phyloP scores from a whole-genome alignment of 2,329 filamentous ascomycete genomes.

The Exserohilum turcica region DNA sequence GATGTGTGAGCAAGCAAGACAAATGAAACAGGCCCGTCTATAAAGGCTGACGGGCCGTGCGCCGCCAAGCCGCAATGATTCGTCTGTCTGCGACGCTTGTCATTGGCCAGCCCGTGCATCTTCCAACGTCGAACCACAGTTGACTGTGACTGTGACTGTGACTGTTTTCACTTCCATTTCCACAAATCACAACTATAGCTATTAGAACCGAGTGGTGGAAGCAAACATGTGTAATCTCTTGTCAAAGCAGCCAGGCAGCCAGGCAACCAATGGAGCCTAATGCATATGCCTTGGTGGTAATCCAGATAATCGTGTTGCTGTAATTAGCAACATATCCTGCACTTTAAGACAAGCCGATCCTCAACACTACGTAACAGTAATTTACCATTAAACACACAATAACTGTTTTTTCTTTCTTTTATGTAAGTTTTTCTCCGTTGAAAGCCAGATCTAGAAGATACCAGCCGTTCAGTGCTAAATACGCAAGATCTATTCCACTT shows the following conservation, averaged over 20 bases:
- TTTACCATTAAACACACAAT: neutral
- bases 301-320: too few relatives aligned
- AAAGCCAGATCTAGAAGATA: constrained; percentile 5
- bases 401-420: neutral
- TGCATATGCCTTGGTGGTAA: too few relatives aligned
- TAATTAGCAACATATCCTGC: too few relatives aligned
- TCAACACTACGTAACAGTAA: neutral
- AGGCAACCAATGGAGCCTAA: neutral
- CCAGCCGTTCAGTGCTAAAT: neutral
- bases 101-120: constrained; percentile 6
- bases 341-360: too few relatives aligned
- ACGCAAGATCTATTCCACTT: neutral
- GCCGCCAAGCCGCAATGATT: constrained; percentile 15
- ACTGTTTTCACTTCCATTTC: neutral
- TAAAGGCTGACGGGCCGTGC: constrained; percentile 17
- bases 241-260: neutral
- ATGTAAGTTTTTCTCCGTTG: neutral
- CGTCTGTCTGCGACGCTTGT: neutral
- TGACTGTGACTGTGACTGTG: neutral
- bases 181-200: neutral
- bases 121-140: constrained; percentile 3
- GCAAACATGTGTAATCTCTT: too few relatives aligned
- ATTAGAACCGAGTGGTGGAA: too few relatives aligned
- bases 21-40: constrained; percentile 2
- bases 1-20: constrained; percentile 1